Percentiles rank a stretch among this genome's conserved stretches.
phyloP scores from a whole-genome alignment of 345 rosid species.

The Eucalyptus shirleyi region DNA sequence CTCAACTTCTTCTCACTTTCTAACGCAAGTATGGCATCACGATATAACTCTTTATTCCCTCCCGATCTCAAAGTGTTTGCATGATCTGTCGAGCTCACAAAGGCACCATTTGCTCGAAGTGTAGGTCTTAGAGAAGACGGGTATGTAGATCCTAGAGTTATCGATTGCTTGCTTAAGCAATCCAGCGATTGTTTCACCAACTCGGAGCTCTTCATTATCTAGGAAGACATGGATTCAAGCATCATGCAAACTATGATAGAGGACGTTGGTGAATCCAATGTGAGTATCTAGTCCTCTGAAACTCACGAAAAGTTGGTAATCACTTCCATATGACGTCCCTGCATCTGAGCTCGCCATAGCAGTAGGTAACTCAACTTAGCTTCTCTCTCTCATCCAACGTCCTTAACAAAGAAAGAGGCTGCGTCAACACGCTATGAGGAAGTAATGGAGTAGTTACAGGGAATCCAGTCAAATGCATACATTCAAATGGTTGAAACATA shows the following conservation, averaged over 20 bases:
- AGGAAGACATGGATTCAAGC: background rate
- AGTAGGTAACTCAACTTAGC: background rate
- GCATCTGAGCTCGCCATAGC: background rate
- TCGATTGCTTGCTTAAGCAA: background rate
- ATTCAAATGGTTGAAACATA: background rate
- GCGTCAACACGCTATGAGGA: too few species aligned
- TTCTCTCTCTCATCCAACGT: background rate
- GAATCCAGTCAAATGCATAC: background rate
- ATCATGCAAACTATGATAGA: background rate
- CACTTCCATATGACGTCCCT: background rate
- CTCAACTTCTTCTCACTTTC: background rate
- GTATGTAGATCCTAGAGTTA: background rate
- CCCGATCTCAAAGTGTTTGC: background rate
- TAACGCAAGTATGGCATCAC: rapidly evolving
- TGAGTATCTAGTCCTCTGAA: background rate
- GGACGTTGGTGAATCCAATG: background rate
- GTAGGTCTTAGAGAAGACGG: background rate
- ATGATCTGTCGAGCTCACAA: rapidly evolving
- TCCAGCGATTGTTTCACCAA: background rate
- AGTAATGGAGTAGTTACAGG: background rate
- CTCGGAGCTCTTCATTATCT: background rate
- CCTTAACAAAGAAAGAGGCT: too few species aligned
- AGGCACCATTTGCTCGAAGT: background rate
- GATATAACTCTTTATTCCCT: background rate
- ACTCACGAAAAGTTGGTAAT: background rate